Percentiles rank a stretch among this genome's conserved stretches.
Conservation (phyloP, 2,329 filamentous ascomycete species). For the Fonsecaea monophora region DNA sequence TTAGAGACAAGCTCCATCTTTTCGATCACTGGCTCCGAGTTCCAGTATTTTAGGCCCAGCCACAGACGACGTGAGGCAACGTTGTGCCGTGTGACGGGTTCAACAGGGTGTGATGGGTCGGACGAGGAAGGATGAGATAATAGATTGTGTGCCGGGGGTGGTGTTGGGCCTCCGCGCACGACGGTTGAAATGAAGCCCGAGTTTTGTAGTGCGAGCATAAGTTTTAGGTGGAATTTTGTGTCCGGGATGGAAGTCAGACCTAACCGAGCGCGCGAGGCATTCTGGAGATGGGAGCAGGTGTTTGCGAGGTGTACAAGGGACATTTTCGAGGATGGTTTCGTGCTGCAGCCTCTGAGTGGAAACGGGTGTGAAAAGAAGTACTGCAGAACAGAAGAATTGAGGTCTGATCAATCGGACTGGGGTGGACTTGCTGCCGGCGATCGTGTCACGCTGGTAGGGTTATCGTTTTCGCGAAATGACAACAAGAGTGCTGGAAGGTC, state of each 20-base stretch:
- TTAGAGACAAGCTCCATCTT: slow-evolving; percentile 72
- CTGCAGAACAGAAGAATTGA: background rate
- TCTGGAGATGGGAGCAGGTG: slow-evolving; percentile 90
- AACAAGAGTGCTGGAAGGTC: background rate
- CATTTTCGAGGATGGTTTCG: slow-evolving; percentile 54
- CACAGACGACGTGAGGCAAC: slow-evolving; percentile 78
- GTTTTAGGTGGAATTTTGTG: slow-evolving; percentile 77
- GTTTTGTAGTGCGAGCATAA: slow-evolving; percentile 79
- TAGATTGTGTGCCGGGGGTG: slow-evolving; percentile 60
- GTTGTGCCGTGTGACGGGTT: slow-evolving; percentile 71
- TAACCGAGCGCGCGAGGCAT: slow-evolving; percentile 82
- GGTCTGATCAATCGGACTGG: background rate
- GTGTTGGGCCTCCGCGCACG: slow-evolving; percentile 71
- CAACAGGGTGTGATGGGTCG: slow-evolving; percentile 47
- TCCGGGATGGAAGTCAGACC: slow-evolving; percentile 82
- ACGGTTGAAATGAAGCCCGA: slow-evolving; percentile 82
- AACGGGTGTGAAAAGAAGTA: background rate
- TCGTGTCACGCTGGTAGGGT: background rate
- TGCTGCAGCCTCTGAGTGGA: background rate
- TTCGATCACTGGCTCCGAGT: slow-evolving; percentile 77
- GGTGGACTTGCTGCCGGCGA: background rate
- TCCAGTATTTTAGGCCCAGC: slow-evolving; percentile 90
- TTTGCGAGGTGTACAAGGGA: slow-evolving; percentile 76
- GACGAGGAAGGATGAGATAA: slow-evolving; percentile 58
- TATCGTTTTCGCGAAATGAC: background rate